phyloP scores from a whole-genome alignment of 139 green algal genomes.

The Choricystis sp. region DNA sequence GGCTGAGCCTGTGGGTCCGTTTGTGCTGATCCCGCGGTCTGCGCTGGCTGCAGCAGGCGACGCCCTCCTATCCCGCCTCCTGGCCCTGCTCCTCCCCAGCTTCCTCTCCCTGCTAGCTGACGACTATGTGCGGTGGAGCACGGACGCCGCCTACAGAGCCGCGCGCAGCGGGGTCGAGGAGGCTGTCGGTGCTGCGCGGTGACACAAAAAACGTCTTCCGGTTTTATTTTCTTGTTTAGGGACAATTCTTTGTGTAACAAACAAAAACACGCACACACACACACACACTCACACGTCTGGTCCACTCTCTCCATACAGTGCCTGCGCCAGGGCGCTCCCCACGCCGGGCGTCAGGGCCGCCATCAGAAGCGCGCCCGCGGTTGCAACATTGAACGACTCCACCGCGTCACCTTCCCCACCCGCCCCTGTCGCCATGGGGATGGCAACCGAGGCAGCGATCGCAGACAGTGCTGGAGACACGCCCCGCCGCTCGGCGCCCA shows the following conservation, averaged over 20 bases:
- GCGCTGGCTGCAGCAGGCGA: slow-evolving; percentile 33
- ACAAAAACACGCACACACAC: neutral
- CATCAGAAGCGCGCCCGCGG: slow-evolving; percentile 46
- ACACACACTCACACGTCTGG: neutral
- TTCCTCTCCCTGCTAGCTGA: slow-evolving; percentile 16
- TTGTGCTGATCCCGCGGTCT: slow-evolving; percentile 39
- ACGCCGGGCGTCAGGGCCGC: slow-evolving; percentile 13
- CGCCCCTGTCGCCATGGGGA: slow-evolving; percentile 58
- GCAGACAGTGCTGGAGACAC: slow-evolving; percentile 16
- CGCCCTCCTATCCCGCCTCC: slow-evolving; percentile 22
- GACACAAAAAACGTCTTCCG: too few relatives aligned
- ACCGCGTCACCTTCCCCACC: too few relatives aligned
- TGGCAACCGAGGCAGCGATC: slow-evolving; percentile 21
- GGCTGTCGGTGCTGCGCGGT: too few relatives aligned
- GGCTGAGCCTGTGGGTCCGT: slow-evolving; percentile 29
- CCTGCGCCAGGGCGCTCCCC: neutral
- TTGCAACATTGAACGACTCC: slow-evolving; percentile 67
- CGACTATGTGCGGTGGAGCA: too few relatives aligned
- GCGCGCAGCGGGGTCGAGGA: too few relatives aligned
- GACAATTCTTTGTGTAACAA: too few relatives aligned
- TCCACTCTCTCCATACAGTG: neutral
- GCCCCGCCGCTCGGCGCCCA: slow-evolving; percentile 64
- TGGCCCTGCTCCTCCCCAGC: slow-evolving; percentile 27
- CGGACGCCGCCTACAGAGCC: too few relatives aligned
- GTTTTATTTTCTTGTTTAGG: too few relatives aligned